Evolutionary conservation across 2,329 filamentous ascomycete genomes (phyloP).

Genomic region (Bimuria novae-zelandiae): DNA sequence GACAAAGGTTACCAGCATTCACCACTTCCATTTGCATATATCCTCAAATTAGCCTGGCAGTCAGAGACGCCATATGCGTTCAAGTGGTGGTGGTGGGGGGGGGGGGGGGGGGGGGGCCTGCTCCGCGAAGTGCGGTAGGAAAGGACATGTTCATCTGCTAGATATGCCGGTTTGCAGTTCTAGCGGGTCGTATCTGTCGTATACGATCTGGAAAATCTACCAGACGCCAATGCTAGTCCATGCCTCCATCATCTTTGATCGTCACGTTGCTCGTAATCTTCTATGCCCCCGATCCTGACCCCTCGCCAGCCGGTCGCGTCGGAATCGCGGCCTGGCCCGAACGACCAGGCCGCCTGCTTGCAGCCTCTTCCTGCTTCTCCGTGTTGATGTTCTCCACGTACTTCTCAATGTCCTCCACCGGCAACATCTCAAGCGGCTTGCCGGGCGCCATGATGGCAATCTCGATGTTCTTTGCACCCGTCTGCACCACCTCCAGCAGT

Average conservation of each 20-base stretch:
- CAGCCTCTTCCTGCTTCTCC: conserved; percentile 98
- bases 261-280: conserved; percentile 2
- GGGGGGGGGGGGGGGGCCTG: too few relatives aligned
- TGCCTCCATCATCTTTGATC: conserved; percentile 17
- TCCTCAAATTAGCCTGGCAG: not conserved
- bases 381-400: conserved; percentile 99
- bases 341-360: conserved; percentile 77
- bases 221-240: conserved; percentile 38
- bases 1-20: not conserved
- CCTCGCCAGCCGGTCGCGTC: conserved; percentile 62
- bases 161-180: conserved; percentile 32
- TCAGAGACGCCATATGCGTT: not conserved
- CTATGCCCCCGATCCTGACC: conserved; percentile 37
- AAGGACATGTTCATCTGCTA: conserved; percentile 18
- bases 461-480: conserved; percentile 99
- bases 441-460: conserved; percentile 97
- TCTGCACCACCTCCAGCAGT: conserved; percentile 95
- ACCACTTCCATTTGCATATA: not conserved
- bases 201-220: conserved; percentile 38
- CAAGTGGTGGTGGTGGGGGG: too few relatives aligned
- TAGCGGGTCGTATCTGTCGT: conserved; percentile 31
- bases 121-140: conserved; percentile 5
- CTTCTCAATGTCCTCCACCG: conserved; percentile 92
- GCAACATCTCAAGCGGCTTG: conserved; percentile 88
- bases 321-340: conserved; percentile 74